Evolutionary conservation across 2,329 filamentous ascomycete genomes (phyloP), one percentile per base, ranked within the genome.

Genomic region (Ramichloridium luteum): DNA sequence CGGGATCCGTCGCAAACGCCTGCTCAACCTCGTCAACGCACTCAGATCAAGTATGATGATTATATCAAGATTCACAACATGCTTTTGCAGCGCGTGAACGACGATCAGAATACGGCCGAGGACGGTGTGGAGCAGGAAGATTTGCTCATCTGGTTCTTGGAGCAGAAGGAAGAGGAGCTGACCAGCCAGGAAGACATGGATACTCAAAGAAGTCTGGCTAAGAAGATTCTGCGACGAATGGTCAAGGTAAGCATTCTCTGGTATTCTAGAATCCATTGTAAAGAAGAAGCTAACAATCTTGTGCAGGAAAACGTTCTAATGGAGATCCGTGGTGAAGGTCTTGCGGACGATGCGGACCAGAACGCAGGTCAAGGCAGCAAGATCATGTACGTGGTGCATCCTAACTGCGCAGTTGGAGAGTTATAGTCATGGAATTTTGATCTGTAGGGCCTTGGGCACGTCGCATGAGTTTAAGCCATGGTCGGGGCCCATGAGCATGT

Each of bases 11-110:
- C 58, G 14, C 56, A 49, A 27, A 60, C 50, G 14, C 61, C 58
- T 33, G 59, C 56, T 14, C 13, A 30, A 20, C 15, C 38, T 18
- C 62, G 65, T 30, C 64, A 68, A 45, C 85, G 80, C 61, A 90
- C 82, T 32, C 90, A 85, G 49, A 88, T 98, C 52, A 92, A 85
- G 3, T 92, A 92, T 50, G 88, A 96, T 50, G 90, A 93, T 58
- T 98, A 93, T 59, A 81, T 88, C 54, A 70, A 73, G 50, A 93
- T 96, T 56, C 73, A 93, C 37, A 93, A 93, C 54, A 60, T 82
- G 49, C 67, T 98, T 28, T 81, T 94, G 16, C 73, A 77, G 44
- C 75, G 80, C 14, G 75, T 98, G 47, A 83, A 79, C 46, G 80
- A 88, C 34, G 84, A 93, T 48, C 85, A 96, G 58, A 57, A 68